phyloP scores from a whole-genome alignment of 2,329 filamentous ascomycete species.

The Penicillium sclerotigenum region DNA sequence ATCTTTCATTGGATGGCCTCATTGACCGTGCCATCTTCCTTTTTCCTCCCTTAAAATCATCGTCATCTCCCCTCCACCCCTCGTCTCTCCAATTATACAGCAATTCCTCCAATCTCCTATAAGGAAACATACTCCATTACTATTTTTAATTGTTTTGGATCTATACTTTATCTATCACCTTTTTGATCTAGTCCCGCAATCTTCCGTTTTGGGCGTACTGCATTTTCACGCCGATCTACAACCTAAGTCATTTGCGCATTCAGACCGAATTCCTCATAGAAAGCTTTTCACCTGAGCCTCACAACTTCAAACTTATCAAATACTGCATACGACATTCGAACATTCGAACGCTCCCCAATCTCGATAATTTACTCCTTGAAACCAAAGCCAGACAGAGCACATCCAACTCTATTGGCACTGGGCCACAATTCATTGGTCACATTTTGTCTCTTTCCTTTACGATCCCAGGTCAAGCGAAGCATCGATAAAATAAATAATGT shows the following conservation, averaged over 20 bases:
- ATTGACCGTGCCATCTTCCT: conserved; percentile 21
- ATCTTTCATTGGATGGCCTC: conserved; percentile 22
- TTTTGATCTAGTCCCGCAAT: conserved; percentile 4
- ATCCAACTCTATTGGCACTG: background rate
- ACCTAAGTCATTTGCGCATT: background rate
- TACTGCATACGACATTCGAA: background rate
- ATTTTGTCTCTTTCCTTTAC: background rate
- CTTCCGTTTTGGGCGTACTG: conserved; percentile 13
- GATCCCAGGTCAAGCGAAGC: background rate
- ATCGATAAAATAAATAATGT: conserved; percentile 35
- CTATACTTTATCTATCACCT: conserved; percentile 10
- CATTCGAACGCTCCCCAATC: background rate
- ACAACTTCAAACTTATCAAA: background rate
- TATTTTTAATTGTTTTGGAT: background rate
- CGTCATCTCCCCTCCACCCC: conserved; percentile 23
- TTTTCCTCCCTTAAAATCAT: conserved; percentile 16
- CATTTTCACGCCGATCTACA: conserved; percentile 1
- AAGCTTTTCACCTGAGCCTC: background rate
- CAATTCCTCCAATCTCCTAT: conserved; percentile 1
- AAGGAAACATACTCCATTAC: conserved; percentile 5
- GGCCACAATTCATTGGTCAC: background rate
- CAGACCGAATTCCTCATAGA: background rate
- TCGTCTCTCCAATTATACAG: conserved; percentile 18
- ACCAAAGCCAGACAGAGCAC: background rate
- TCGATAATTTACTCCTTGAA: background rate